Conservation (phyloP, 345 rosid species). For the Erucastrum elatum region DNA sequence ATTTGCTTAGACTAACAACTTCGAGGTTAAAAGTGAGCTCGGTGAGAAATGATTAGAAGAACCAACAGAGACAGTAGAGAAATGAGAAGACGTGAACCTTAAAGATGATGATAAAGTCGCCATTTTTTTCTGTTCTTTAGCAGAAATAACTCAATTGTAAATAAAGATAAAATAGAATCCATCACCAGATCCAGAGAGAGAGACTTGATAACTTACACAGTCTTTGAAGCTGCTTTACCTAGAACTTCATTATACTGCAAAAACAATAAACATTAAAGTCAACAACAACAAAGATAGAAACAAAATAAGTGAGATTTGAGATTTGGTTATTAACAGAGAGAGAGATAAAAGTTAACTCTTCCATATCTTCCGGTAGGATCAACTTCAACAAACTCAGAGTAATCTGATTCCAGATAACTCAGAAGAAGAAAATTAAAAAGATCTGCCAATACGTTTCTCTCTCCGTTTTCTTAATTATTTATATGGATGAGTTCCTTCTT, state of each 20-base stretch:
- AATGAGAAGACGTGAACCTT: conserved; percentile 81
- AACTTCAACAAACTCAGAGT: conserved; percentile 87
- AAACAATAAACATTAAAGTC: conserved; percentile 20
- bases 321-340: neutral
- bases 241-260: conserved; percentile 92
- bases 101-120: conserved; percentile 64
- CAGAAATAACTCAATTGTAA: neutral
- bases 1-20: conserved; percentile 67
- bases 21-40: conserved; percentile 54
- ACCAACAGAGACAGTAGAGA: conserved; percentile 49
- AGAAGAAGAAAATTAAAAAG: neutral
- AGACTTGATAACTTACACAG: conserved; percentile 60
- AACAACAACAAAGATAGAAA: conserved; percentile 10
- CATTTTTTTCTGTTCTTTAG: neutral
- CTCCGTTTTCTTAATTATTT: too few relatives aligned
- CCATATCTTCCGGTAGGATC: conserved; percentile 99
- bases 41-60: conserved; percentile 19
- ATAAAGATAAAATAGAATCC: neutral
- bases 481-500: conserved; percentile 14
- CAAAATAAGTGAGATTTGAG: conserved; percentile 16
- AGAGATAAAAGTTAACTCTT: conserved; percentile 51
- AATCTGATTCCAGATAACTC: conserved; percentile 55
- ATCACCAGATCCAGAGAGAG: conserved; percentile 30
- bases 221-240: conserved; percentile 99
- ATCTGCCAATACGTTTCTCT: conserved; percentile 16